Base-by-base conservation (phyloP, 768 basidiomycete species). In the Lactarius hatsudake region DNA sequence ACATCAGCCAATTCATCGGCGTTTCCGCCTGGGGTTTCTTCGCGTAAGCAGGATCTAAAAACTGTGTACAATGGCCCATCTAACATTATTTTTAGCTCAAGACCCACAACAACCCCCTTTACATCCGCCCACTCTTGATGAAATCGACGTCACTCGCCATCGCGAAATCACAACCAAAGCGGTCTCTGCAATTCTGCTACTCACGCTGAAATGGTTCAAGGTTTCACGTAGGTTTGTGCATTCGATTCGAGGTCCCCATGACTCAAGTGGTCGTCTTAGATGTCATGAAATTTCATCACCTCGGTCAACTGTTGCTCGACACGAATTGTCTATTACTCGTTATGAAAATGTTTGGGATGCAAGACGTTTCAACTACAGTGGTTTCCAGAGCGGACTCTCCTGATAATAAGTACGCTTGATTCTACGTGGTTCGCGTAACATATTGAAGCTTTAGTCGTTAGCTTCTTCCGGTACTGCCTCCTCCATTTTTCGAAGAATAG, bases 121-220 rank as follows among this genome's bases (percentile, higher is more conserved):
- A 1, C 85, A 86, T 1, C 89, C 91, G 3, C 90, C 87, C 5
- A 91, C 89, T 0, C 78, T 94, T 15, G 95, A 98, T 67, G 96
- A 99, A 72, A 87, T 93, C 59, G 97, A 99, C 74, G 90, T 96
- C 36, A 89, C 87, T 30, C 87, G 97, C 13, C 96, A 98, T 78
- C 91, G 96, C 45, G 97, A 99, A 77, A 96, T 99, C 71, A 97
- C 93, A 0, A 94, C 93, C 13, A 99, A 99, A 76, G 95, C 95
- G 0, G 93, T 97, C 5, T 98, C 97, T 17, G 96, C 95, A 1
- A 97, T 98, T 65, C 77, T 99, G 32, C 78, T 98, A 6, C 80
- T 98, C 43, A 85, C 91, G 2, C 76, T 99, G 71, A 97, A 98
- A 76, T 99, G 97, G 97, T 96, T 98, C 82, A 98, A 98, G 78